Evolutionary conservation across 257 asterid genomes (phyloP).

Genomic region (Cordia subcordata): DNA sequence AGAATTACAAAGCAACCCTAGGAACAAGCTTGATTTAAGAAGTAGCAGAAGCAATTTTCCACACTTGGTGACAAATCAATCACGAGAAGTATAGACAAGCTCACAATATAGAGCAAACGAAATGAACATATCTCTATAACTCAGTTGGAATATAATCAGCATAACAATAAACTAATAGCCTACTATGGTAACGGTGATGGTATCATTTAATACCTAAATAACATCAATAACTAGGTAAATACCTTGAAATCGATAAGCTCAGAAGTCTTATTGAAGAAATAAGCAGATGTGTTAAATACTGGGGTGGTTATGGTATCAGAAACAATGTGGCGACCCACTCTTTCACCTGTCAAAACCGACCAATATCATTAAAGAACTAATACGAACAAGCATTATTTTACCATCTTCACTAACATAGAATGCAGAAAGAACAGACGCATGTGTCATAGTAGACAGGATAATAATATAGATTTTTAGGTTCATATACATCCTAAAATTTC

Average conservation of each 20-base stretch:
- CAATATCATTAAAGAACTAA: neutral
- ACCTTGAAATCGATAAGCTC: slow-evolving; percentile 94
- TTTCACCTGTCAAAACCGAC: slow-evolving; percentile 56
- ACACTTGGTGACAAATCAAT: neutral
- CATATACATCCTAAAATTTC: no score
- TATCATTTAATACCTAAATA: neutral
- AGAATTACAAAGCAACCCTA: neutral
- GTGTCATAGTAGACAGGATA: no score
- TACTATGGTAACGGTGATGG: neutral
- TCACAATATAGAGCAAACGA: neutral
- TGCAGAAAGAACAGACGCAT: no score
- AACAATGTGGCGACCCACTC: slow-evolving; percentile 78
- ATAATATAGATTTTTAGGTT: no score
- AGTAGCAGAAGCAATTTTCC: neutral
- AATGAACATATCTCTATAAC: no score
- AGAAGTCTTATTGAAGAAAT: slow-evolving; percentile 77
- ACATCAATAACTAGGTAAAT: slow-evolving; percentile 9
- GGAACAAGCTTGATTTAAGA: neutral
- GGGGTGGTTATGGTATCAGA: slow-evolving; percentile 93
- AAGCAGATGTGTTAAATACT: slow-evolving; percentile 86
- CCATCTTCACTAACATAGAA: no score
- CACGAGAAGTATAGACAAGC: neutral
- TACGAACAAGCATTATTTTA: no score
- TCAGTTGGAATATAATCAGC: no score
- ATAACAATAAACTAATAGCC: neutral